Base-by-base conservation (phyloP, 495 filamentous ascomycete species). In the Penicillium lividum region DNA sequence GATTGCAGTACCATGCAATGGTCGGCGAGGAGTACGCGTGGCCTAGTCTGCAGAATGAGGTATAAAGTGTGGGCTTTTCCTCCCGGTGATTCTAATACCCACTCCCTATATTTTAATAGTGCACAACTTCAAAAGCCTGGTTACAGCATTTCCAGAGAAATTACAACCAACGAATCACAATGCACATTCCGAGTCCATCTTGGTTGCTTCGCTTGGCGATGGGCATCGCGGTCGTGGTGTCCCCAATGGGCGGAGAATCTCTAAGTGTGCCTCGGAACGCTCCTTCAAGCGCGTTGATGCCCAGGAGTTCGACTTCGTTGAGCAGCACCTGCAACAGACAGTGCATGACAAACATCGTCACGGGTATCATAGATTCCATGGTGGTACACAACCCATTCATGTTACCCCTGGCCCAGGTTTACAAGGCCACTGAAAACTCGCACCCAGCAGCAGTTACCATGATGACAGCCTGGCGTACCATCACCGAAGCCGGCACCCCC, bases 401-500 rank as follows among this genome's bases (percentile, higher is more conserved):
- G 33, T 49, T 58, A n/a, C 56, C 56, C 25, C 31, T 58, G 28
- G 56, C 56, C 7, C 15, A 15, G 3, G 15, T 58, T n/a, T 58
- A 58, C 25, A 34, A 47, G n/a, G 48, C 56, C 7, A 58, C 56
- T 5, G 56, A 58, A 30, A 49, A 48, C 31, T 59, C 57, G 34
- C 57, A 59, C 34, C 44, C 57, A 2, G 57, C 57, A 22, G 57
- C 57, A 13, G 44, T 59, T 0, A 42, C 18, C 6, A 59, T 54
- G 57, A 54, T 59, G 57, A 54, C 57, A 2, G 31, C 38, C 4
- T 59, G 57, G 57, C 57, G 57, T 31, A 59, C 57, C 5, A 42
- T 59, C 34, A 49, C 43, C n/a, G 40, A 43, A 9, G 51, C 44
- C 8, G 51, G 25, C 3, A 18, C 16, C 7, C 57, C 57, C 13